Percentiles rank a stretch among this genome's conserved stretches.
phyloP scores from a whole-genome alignment of 805 yeast species.

The Kodamaea restingae region DNA sequence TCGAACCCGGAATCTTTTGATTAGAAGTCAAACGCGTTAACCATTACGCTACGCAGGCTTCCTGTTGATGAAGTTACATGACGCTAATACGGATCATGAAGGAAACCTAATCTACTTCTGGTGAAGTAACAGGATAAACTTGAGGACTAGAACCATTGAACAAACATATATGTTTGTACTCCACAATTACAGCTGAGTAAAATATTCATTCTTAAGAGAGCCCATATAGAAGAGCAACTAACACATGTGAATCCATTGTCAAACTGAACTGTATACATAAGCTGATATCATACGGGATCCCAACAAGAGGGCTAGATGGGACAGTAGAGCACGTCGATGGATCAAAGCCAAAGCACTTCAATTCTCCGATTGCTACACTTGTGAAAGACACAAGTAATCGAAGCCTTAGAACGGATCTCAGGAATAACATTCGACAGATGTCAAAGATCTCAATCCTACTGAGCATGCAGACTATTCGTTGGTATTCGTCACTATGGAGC shows the following conservation, averaged over 20 bases:
- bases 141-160: too few relatives aligned
- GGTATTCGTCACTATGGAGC: slow-evolving; percentile 9
- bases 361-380: neutral
- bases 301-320: slow-evolving; percentile 3
- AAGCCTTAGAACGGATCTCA: neutral
- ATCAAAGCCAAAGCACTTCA: slow-evolving; percentile 3
- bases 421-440: slow-evolving; percentile 7
- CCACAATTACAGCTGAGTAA: too few relatives aligned
- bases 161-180: too few relatives aligned
- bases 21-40: slow-evolving; percentile 22
- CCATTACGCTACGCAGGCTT: slow-evolving; percentile 21
- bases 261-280: too few relatives aligned
- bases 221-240: too few relatives aligned
- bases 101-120: too few relatives aligned
- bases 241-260: too few relatives aligned
- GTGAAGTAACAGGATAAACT: too few relatives aligned
- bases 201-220: too few relatives aligned
- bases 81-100: too few relatives aligned
- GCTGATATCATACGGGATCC: too few relatives aligned
- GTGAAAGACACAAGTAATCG: neutral
- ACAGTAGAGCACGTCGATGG: slow-evolving; percentile 3
- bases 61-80: too few relatives aligned
- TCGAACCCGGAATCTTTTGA: slow-evolving; percentile 8
- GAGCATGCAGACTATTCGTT: slow-evolving; percentile 2
- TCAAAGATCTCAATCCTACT: slow-evolving; percentile 1